These are phyloP conservation scores for Emergomyces pasteurianus DNA, from an alignment of 2,329 filamentous ascomycete species.

Conservation along the genomic window DNA sequence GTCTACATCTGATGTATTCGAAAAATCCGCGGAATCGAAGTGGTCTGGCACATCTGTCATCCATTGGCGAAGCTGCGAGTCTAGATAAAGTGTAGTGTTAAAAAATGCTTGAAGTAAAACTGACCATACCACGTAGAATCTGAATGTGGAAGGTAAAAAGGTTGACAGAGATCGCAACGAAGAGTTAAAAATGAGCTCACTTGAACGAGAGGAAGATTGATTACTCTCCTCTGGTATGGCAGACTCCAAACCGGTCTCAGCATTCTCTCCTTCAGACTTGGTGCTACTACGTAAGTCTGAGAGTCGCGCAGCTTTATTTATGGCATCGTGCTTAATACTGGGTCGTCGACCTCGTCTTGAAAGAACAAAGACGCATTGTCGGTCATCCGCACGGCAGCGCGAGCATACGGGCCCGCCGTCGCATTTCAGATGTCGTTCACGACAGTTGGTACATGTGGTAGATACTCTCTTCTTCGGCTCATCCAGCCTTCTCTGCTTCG, in stretches of 20 bases:
- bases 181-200: not conserved
- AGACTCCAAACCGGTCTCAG: not conserved
- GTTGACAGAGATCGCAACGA: not conserved
- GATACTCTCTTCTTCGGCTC: conserved; percentile 1
- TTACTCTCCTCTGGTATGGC: not conserved
- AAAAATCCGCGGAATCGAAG: not conserved
- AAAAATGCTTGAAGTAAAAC: not conserved
- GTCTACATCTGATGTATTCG: not conserved
- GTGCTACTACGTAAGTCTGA: not conserved
- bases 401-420: conserved; percentile 6
- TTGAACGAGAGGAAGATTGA: not conserved
- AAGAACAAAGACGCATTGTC: conserved; percentile 2
- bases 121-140: not conserved
- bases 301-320: not conserved
- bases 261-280: not conserved
- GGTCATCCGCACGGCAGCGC: conserved; percentile 1
- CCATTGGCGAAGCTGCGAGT: not conserved
- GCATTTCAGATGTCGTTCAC: conserved; percentile 7
- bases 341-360: conserved; percentile 4
- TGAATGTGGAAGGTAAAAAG: not conserved
- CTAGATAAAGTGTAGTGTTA: not conserved
- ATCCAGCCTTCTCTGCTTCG: not conserved
- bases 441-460: conserved; percentile 6
- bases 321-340: not conserved
- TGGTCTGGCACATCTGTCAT: not conserved